Evolutionary conservation across 2,329 filamentous ascomycete species (phyloP), one percentile per base, ranked within the genome.

Genomic region (Parascedosporium putredinis): DNA sequence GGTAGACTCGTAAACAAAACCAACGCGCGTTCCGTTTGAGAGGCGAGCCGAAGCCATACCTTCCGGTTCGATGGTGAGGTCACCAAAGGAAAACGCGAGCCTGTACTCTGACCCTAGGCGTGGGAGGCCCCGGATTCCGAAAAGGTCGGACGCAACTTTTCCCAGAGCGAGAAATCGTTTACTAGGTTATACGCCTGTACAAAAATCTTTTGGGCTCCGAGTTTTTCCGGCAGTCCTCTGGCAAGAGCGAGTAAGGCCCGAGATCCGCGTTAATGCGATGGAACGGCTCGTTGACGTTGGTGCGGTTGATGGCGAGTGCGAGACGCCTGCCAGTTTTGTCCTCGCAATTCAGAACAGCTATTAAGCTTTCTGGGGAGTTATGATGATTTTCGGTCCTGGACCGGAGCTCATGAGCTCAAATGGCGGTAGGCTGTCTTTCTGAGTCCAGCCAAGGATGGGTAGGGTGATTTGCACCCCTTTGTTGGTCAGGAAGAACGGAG

Each of bases 401-500:
- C 27, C 25, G 14, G 38, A 22, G 12, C 10, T 12, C 38, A 50
- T 31, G n/a, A 22, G 18, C 16, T 33, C 36, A 16, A 31, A 44
- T 18, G 24, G 7, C 2, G 38, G 47, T 9, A 50, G 38, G 24
- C 2, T 16, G 25, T 12, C 27, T 24, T 16, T 16, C 4, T 9
- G 22, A 10, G 14, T 22, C 47, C 4, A 27, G 8, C 22, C 25
- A 12, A 50, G 10, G 40, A 50, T 29, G 6, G 36, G 47, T 5
- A 50, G 25, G 10, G 47, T 44, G 22, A 50, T 50, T 27, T 50
- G 38, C 3, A 50, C 44, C 4, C 47, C 47, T 22, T 44, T 50
- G 29, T 50, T 50, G 5, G 47, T 50, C 18, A 44, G 36, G 47
- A 44, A 50, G 38, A 50, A 50, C 3, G 47, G 47, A 9, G 16